A percentile compares a stretch with the other conserved stretches of the same genome.
Evolutionary conservation across 768 basidiomycete species (phyloP).

Genomic region (Psilocybe cubensis): DNA sequence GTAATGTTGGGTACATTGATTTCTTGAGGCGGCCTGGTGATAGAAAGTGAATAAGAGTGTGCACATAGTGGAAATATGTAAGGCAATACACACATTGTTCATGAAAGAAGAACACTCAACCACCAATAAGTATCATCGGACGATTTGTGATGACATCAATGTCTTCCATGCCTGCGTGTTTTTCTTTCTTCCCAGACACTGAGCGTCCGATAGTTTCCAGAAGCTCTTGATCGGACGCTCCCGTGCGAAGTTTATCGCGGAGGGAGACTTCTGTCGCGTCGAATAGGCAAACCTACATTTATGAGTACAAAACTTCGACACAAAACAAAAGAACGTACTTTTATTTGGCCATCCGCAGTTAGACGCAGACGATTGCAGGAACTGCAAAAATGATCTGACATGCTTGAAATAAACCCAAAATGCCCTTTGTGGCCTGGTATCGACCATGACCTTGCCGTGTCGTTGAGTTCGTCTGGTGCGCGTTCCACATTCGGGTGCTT

Average conservation of each 20-base stretch:
- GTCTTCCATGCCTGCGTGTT: slow-evolving; percentile 83
- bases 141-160: slow-evolving; percentile 79
- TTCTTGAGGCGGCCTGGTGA: slow-evolving; percentile 5
- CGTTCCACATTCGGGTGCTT: slow-evolving; percentile 57
- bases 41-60: slow-evolving; percentile 15
- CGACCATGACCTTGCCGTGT: slow-evolving; percentile 81
- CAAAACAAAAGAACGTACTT: slow-evolving; percentile 43
- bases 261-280: slow-evolving; percentile 85
- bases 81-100: slow-evolving; percentile 25
- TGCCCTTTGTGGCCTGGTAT: slow-evolving; percentile 73
- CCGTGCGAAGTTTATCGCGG: slow-evolving; percentile 70
- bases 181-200: slow-evolving; percentile 73
- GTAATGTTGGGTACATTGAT: neutral
- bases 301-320: neutral
- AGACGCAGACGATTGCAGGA: slow-evolving; percentile 84
- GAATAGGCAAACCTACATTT: slow-evolving; percentile 83
- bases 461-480: slow-evolving; percentile 67
- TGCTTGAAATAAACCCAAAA: slow-evolving; percentile 90
- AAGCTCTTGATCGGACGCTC: slow-evolving; percentile 66
- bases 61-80: slow-evolving; percentile 14
- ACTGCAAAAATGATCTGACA: slow-evolving; percentile 92
- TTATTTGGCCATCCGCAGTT: slow-evolving; percentile 91
- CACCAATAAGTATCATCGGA: slow-evolving; percentile 93
- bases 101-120: slow-evolving; percentile 63
- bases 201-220: slow-evolving; percentile 65